Conservation (phyloP, 169 alveolate species). For the Plasmodium reichenowi region DNA sequence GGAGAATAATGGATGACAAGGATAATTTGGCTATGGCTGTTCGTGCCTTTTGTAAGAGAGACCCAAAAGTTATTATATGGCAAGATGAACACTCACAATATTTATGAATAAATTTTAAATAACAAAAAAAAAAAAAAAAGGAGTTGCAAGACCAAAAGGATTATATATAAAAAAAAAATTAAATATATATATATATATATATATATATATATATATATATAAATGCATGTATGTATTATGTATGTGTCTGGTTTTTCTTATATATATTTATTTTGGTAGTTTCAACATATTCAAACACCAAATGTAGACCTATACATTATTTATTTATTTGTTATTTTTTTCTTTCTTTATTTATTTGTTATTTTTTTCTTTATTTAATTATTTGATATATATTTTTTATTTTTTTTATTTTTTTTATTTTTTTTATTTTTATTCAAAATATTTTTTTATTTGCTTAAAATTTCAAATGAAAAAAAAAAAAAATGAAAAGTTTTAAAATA, state of each 20-base stretch:
- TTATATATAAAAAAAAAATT: too few species aligned
- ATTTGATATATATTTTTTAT: too few species aligned
- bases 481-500: background rate
- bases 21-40: slow-evolving; percentile 91
- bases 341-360: too few species aligned
- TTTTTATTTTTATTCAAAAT: background rate
- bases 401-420: background rate
- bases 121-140: background rate
- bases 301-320: too few species aligned
- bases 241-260: too few species aligned
- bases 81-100: slow-evolving; percentile 68
- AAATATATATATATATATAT: too few species aligned
- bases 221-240: background rate
- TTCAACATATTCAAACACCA: too few species aligned
- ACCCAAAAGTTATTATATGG: slow-evolving; percentile 89
- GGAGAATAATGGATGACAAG: slow-evolving; percentile 86
- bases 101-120: slow-evolving; percentile 3
- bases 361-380: background rate
- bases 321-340: too few species aligned
- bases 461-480: background rate
- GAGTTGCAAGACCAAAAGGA: background rate
- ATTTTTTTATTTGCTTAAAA: background rate
- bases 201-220: background rate
- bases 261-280: too few species aligned
- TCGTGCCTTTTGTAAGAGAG: slow-evolving; percentile 89